These are phyloP conservation scores for Cutaneotrichosporon sp. DNA, from an alignment of 1,284 basidiomycete genomes.

Conservation along the genomic window DNA sequence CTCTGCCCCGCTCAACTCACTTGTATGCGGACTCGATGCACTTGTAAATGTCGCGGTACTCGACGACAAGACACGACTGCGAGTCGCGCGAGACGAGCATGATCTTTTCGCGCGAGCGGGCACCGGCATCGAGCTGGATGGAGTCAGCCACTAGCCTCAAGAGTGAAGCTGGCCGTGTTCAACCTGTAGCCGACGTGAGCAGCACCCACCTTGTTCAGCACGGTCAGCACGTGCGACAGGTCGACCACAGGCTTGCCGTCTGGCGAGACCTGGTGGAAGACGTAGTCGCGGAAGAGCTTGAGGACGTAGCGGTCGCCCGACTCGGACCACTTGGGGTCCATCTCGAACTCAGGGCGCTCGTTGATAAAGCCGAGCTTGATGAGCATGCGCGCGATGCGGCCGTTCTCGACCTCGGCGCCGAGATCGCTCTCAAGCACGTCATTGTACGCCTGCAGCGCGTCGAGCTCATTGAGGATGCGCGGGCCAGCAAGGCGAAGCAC, in stretches of 20 bases:
- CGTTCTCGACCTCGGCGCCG: constrained; percentile 93
- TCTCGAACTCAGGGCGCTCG: constrained; percentile 96
- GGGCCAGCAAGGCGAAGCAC: constrained; percentile 76
- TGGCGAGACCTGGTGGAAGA: constrained; percentile 96
- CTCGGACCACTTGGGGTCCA: constrained; percentile 95
- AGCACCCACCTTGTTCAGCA: constrained; percentile 82
- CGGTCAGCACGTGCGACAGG: constrained; percentile 83
- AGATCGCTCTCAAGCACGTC: constrained; percentile 85
- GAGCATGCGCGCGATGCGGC: constrained; percentile 84
- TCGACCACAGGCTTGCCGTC: constrained; percentile 87
- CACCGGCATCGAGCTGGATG: constrained; percentile 28
- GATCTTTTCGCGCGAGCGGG: constrained; percentile 80
- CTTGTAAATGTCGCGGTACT: constrained; percentile 86
- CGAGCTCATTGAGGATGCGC: constrained; percentile 75
- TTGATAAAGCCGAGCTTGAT: constrained; percentile 98
- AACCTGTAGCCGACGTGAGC: no score
- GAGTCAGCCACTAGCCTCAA: no score
- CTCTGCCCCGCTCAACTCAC: constrained; percentile 49
- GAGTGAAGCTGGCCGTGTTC: no score
- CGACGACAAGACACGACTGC: constrained; percentile 94
- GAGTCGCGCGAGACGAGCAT: constrained; percentile 84
- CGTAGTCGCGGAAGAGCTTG: constrained; percentile 97
- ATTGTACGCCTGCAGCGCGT: constrained; percentile 74
- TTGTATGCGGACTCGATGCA: constrained; percentile 79
- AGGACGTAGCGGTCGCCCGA: constrained; percentile 97